Percentiles rank a stretch among this genome's conserved stretches.
phyloP scores from a whole-genome alignment of 106 monocot species.

The Vanilla planifolia region DNA sequence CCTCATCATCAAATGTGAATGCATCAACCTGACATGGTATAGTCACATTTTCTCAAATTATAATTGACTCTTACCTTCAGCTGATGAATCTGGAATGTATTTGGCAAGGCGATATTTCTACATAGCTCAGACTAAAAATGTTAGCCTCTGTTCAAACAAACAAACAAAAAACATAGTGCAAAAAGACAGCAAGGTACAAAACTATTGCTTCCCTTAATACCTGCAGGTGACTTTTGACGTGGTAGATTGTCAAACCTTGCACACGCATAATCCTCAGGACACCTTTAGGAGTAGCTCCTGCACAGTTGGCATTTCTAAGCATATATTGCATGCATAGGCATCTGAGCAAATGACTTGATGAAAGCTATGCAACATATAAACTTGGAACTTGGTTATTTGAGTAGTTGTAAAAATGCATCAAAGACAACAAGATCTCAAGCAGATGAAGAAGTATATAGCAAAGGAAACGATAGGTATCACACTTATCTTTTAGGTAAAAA shows the following conservation, averaged over 20 bases:
- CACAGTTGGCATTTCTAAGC: not conserved
- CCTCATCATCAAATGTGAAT: not conserved
- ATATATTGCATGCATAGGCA: not conserved
- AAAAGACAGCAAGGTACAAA: not conserved
- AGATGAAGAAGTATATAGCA: too few species aligned
- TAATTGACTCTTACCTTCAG: constrained; percentile 56
- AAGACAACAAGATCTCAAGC: too few species aligned
- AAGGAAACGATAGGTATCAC: too few species aligned
- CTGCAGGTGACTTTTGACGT: constrained; percentile 99
- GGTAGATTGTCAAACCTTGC: constrained; percentile 87
- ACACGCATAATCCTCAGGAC: constrained; percentile 90
- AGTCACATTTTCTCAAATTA: not conserved
- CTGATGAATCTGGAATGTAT: constrained; percentile 77
- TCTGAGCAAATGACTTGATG: too few species aligned
- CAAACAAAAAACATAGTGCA: not conserved
- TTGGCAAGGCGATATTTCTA: constrained; percentile 98
- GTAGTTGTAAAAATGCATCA: too few species aligned
- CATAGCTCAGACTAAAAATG: constrained; percentile 5
- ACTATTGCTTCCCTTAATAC: constrained; percentile 21
- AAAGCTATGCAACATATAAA: too few species aligned
- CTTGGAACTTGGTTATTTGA: too few species aligned
- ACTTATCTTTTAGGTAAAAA: not conserved
- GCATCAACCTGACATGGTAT: not conserved
- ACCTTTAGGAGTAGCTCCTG: constrained; percentile 99
- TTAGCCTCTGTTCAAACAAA: constrained; percentile 5